Evolutionary conservation across 352 stramenopile species (phyloP).

Genomic region (Aphanomyces stellatus): DNA sequence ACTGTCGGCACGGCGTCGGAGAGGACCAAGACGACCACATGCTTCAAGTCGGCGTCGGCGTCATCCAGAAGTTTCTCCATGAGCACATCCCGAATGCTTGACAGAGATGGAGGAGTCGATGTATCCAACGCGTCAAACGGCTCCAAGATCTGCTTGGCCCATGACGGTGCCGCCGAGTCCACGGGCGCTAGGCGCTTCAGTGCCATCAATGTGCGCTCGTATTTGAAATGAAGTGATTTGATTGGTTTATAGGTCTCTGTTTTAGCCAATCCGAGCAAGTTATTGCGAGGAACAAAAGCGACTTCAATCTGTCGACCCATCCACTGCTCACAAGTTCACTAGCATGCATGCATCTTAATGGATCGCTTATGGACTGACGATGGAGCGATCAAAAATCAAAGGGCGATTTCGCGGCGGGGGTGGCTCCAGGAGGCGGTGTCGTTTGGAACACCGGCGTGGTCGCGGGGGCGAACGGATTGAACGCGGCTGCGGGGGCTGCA

Average conservation of each 20-base stretch:
- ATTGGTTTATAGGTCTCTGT: neutral
- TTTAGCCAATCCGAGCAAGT: no score
- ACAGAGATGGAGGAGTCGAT: neutral
- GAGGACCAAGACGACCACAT: neutral
- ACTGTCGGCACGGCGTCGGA: neutral
- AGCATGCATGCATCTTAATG: no score
- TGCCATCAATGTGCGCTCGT: neutral
- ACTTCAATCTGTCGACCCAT: no score
- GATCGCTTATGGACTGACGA: no score
- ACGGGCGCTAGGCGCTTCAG: neutral
- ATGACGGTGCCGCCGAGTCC: neutral
- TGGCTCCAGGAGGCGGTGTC: neutral
- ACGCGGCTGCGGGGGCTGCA: neutral
- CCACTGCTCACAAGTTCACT: no score
- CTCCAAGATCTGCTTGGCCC: neutral
- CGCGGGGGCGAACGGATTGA: conserved; percentile 7
- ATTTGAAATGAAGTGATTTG: neutral
- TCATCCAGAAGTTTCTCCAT: conserved; percentile 5
- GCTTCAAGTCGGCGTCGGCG: neutral
- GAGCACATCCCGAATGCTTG: neutral
- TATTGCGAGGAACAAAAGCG: no score
- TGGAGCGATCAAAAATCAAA: no score
- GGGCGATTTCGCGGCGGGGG: no score
- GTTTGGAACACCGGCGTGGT: neutral
- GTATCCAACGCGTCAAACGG: neutral